These are phyloP conservation scores for Rhododendron molle DNA, from an alignment of 148 eudicot species.

Conservation along the genomic window DNA sequence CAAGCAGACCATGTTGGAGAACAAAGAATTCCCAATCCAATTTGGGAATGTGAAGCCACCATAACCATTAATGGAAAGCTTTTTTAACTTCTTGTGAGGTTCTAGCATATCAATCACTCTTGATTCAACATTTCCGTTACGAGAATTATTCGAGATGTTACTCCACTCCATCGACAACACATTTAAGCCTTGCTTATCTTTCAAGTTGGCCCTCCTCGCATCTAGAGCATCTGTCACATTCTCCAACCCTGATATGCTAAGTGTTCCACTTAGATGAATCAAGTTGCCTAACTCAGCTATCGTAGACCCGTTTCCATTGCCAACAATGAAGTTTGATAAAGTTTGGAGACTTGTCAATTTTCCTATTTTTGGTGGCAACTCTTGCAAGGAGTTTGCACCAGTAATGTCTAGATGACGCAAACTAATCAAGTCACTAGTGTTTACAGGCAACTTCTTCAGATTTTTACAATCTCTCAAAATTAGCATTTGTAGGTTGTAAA, in stretches of 20 bases:
- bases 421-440: not conserved
- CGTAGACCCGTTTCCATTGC: not conserved
- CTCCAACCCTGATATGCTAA: conserved; percentile 5
- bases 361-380: conserved; percentile 12
- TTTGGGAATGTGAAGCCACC: conserved; percentile 1
- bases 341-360: conserved; percentile 12
- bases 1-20: not conserved
- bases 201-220: conserved; percentile 5
- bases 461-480: not conserved
- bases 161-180: conserved; percentile 9
- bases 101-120: conserved; percentile 7
- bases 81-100: conserved; percentile 10
- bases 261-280: conserved; percentile 10
- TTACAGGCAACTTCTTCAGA: not conserved
- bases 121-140: not conserved
- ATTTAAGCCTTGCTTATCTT: not conserved
- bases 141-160: not conserved
- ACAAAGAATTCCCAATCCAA: conserved; percentile 5
- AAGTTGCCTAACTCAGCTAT: conserved; percentile 11
- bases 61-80: not conserved
- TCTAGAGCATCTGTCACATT: conserved; percentile 4
- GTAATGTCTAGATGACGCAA: conserved; percentile 11
- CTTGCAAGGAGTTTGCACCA: not conserved
- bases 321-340: conserved; percentile 13
- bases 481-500: conserved; percentile 12